phyloP scores from a whole-genome alignment of 495 filamentous ascomycete species.

The Talaromyces wortmannii region DNA sequence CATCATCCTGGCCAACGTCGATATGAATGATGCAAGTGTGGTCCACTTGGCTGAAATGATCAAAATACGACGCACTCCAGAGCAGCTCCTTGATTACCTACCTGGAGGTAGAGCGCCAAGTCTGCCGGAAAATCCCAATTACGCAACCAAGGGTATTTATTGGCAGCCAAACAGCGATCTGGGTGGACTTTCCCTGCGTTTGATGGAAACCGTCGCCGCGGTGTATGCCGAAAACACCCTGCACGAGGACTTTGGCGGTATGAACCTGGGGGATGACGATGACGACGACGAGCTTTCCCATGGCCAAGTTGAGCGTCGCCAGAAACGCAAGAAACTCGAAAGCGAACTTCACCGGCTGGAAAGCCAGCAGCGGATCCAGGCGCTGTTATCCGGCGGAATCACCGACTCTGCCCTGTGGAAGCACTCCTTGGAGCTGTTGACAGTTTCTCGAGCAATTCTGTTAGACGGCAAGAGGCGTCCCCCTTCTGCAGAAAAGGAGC shows the following conservation, averaged over 20 bases:
- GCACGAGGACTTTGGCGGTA: not conserved
- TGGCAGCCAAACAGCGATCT: slow-evolving; percentile 26
- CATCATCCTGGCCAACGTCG: slow-evolving; percentile 29
- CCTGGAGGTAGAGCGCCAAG: slow-evolving; percentile 21
- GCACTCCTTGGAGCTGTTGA: slow-evolving; percentile 24
- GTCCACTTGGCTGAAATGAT: slow-evolving; percentile 39
- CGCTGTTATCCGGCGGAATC: slow-evolving; percentile 19
- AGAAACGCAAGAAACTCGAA: slow-evolving; percentile 12
- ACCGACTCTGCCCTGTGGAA: slow-evolving; percentile 24
- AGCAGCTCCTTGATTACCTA: slow-evolving; percentile 30
- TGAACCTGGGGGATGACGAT: not conserved
- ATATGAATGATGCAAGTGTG: slow-evolving; percentile 27
- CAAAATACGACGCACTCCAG: slow-evolving; percentile 28
- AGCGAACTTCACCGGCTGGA: slow-evolving; percentile 11
- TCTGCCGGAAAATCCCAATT: slow-evolving; percentile 13
- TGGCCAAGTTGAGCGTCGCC: slow-evolving; percentile 8
- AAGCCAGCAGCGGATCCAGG: slow-evolving; percentile 18
- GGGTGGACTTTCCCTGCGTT: slow-evolving; percentile 20
- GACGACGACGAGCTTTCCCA: slow-evolving; percentile 3
- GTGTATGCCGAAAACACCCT: slow-evolving; percentile 6
- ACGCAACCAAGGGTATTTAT: slow-evolving; percentile 23
- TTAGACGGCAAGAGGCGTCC: slow-evolving; percentile 15
- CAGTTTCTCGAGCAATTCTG: slow-evolving; percentile 20
- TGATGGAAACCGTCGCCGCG: slow-evolving; percentile 27
- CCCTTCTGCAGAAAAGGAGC: not conserved